Conservation (phyloP, 768 basidiomycete genomes). For the Albatrellus ellisii region DNA sequence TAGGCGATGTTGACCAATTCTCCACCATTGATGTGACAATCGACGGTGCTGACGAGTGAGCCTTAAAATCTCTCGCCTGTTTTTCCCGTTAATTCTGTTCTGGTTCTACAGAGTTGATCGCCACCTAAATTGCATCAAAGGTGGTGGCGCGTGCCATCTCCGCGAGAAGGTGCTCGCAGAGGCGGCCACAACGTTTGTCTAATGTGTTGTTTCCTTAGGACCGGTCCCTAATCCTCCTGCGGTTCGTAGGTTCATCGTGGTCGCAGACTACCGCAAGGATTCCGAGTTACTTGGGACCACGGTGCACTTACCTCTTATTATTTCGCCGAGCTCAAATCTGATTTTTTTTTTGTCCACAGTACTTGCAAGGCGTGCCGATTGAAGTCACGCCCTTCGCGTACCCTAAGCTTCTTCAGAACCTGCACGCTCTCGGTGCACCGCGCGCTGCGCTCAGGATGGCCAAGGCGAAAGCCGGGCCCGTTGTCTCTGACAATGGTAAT, state of each 20-base stretch:
- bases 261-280: slow-evolving; percentile 96
- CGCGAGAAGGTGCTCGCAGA: slow-evolving; percentile 97
- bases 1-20: slow-evolving; percentile 87
- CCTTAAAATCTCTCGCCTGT: too few relatives aligned
- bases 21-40: slow-evolving; percentile 90
- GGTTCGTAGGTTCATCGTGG: slow-evolving; percentile 58
- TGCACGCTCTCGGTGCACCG: slow-evolving; percentile 51
- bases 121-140: slow-evolving; percentile 88
- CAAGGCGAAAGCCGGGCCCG: slow-evolving; percentile 84
- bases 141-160: slow-evolving; percentile 92
- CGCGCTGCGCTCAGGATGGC: slow-evolving; percentile 86
- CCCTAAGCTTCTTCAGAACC: slow-evolving; percentile 66
- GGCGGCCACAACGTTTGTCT: slow-evolving; percentile 69
- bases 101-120: slow-evolving; percentile 58
- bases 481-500: slow-evolving; percentile 95
- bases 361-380: slow-evolving; percentile 80
- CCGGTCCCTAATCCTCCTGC: background rate
- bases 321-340: background rate
- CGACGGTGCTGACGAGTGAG: slow-evolving; percentile 95
- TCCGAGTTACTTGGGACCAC: slow-evolving; percentile 67
- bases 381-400: slow-evolving; percentile 98
- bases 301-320: slow-evolving; percentile 32
- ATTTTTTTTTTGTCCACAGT: slow-evolving; percentile 30
- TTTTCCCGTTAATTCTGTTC: background rate
- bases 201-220: background rate